These are phyloP conservation scores for Acrodontium crateriforme DNA, from an alignment of 2,329 filamentous ascomycete species.

Conservation along the genomic window DNA sequence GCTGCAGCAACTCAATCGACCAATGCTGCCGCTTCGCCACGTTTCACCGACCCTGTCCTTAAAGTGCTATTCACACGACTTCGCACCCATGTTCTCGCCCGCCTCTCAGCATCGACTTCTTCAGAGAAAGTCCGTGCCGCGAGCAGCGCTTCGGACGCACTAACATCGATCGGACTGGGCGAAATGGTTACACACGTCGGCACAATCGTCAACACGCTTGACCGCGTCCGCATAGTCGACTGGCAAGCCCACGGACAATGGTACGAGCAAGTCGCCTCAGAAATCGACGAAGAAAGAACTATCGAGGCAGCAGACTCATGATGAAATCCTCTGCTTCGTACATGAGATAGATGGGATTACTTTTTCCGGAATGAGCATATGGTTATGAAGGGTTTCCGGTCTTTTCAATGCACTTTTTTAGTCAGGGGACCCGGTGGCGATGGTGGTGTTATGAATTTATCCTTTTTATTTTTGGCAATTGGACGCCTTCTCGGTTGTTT, in stretches of 20 bases:
- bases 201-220: conserved; percentile 54
- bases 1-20: conserved; percentile 28
- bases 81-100: conserved; percentile 49
- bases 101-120: conserved; percentile 51
- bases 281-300: background rate
- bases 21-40: conserved; percentile 4
- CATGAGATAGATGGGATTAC: too few species aligned
- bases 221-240: conserved; percentile 46
- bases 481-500: too few species aligned
- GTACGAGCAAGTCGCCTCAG: conserved; percentile 9
- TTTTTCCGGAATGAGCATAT: too few species aligned
- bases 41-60: conserved; percentile 47
- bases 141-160: conserved; percentile 53
- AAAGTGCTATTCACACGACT: conserved; percentile 55
- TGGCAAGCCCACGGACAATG: conserved; percentile 10
- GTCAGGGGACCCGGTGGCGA: too few species aligned
- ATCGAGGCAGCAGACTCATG: too few species aligned
- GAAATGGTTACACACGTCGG: conserved; percentile 60
- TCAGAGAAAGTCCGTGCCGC: conserved; percentile 58
- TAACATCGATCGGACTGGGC: conserved; percentile 54
- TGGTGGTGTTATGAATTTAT: too few species aligned
- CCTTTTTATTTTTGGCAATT: too few species aligned
- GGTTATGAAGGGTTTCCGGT: too few species aligned
- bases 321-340: too few species aligned
- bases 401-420: too few species aligned